Conservation (phyloP, 1,139 yeast species). For the Suhomyces coccinellae region DNA sequence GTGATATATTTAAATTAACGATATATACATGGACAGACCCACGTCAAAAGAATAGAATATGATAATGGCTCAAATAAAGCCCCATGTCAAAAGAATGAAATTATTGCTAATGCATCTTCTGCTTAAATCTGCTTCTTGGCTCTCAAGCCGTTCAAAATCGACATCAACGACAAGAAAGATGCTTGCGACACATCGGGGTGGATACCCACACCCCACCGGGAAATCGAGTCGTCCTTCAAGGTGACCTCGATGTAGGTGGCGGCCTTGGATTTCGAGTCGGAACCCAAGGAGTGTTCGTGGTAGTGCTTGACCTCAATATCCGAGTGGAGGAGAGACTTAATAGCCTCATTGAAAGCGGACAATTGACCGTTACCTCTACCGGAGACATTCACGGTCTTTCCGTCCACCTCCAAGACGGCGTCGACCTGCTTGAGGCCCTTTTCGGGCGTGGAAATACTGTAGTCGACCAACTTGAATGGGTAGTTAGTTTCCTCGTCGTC, state of each 20-base stretch:
- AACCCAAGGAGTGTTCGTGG: slow-evolving; percentile 89
- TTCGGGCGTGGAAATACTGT: slow-evolving; percentile 41
- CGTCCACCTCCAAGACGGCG: slow-evolving; percentile 48
- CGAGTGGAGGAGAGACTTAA: slow-evolving; percentile 57
- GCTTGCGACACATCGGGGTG: slow-evolving; percentile 93
- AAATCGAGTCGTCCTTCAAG: slow-evolving; percentile 37
- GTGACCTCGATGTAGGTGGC: slow-evolving; percentile 80
- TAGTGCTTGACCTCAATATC: slow-evolving; percentile 75
- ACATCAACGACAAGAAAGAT: slow-evolving; percentile 74
- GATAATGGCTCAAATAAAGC: too few species aligned
- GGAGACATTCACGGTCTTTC: slow-evolving; percentile 44
- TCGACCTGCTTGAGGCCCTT: slow-evolving; percentile 25
- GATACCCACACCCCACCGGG: slow-evolving; percentile 93
- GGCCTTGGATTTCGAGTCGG: slow-evolving; percentile 80
- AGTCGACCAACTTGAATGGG: slow-evolving; percentile 51
- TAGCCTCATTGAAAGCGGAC: slow-evolving; percentile 83
- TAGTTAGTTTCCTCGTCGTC: slow-evolving; percentile 35
- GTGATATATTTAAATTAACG: too few species aligned
- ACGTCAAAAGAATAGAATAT: too few species aligned
- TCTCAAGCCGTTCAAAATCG: slow-evolving; percentile 61
- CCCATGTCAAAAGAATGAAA: too few species aligned
- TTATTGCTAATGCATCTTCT: too few species aligned
- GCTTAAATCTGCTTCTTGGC: slow-evolving; percentile 12
- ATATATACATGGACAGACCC: too few species aligned
- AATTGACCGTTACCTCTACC: slow-evolving; percentile 96